Percentiles rank a stretch among this genome's conserved stretches.
Conservation (phyloP, 2,329 filamentous ascomycete species). For the Juglanconis sp. region DNA sequence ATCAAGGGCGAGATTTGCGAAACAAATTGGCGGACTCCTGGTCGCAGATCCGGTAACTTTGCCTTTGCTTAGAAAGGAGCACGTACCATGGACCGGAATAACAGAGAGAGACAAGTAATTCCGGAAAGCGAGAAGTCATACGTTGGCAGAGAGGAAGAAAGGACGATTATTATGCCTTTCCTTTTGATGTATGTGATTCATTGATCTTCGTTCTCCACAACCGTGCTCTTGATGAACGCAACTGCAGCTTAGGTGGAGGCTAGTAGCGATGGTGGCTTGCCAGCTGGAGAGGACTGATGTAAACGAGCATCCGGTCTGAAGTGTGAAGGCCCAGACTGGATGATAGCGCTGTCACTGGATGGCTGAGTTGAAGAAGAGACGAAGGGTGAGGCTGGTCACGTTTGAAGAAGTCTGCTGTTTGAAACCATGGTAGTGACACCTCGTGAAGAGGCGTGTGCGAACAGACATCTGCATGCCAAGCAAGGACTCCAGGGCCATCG, state of each 20-base stretch:
- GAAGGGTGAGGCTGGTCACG: conserved; percentile 10
- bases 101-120: neutral
- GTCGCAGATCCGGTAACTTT: conserved; percentile 12
- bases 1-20: conserved; percentile 3
- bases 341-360: conserved; percentile 5
- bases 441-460: neutral
- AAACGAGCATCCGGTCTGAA: conserved; percentile 10
- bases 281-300: neutral
- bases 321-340: neutral
- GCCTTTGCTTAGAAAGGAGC: neutral
- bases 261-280: neutral
- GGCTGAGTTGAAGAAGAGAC: neutral
- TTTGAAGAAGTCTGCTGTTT: neutral
- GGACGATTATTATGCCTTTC: no score
- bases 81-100: neutral
- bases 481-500: neutral
- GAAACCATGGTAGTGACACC: neutral
- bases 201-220: no score
- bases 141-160: neutral
- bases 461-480: neutral
- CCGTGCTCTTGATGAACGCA: no score
- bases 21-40: conserved; percentile 15
- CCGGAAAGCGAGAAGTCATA: neutral
- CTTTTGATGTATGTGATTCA: no score
- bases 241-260: neutral